phyloP scores from a whole-genome alignment of 1,139 yeast genomes.

The Kodamaea alishanica region DNA sequence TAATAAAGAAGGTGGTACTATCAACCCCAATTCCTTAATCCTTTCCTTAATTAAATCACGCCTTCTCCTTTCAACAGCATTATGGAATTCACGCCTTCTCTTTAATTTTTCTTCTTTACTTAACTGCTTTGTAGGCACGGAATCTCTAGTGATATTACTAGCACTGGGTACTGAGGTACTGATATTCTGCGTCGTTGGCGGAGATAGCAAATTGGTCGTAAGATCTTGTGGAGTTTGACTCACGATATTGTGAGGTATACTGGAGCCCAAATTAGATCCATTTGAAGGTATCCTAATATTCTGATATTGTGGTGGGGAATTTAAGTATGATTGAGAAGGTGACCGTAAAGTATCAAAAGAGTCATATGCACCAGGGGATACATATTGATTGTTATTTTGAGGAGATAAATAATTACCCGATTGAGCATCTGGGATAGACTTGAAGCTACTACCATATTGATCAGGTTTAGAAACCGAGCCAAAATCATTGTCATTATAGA shows the following conservation, averaged over 20 bases:
- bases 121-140: constrained; percentile 35
- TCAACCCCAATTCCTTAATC: constrained; percentile 64
- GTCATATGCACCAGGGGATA: constrained; percentile 17
- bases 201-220: constrained; percentile 22
- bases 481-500: constrained; percentile 18
- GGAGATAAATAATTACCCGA: constrained; percentile 16
- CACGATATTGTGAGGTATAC: constrained; percentile 25
- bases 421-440: constrained; percentile 13
- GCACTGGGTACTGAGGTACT: constrained; percentile 29
- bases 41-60: constrained; percentile 74
- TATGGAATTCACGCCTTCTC: constrained; percentile 73
- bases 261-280: constrained; percentile 26
- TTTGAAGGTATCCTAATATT: constrained; percentile 11
- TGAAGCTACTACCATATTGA: constrained; percentile 13
- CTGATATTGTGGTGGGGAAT: constrained; percentile 34
- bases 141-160: constrained; percentile 10
- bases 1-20: constrained; percentile 69
- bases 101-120: constrained; percentile 67
- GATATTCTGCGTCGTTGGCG: constrained; percentile 20
- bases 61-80: constrained; percentile 77
- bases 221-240: constrained; percentile 15
- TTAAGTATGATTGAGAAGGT: constrained; percentile 31
- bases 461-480: constrained; percentile 30
- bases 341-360: constrained; percentile 31
- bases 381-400: constrained; percentile 13